These are phyloP conservation scores for Beauveria sp. DNA, from an alignment of 2,329 filamentous ascomycete species.

Conservation along the genomic window DNA sequence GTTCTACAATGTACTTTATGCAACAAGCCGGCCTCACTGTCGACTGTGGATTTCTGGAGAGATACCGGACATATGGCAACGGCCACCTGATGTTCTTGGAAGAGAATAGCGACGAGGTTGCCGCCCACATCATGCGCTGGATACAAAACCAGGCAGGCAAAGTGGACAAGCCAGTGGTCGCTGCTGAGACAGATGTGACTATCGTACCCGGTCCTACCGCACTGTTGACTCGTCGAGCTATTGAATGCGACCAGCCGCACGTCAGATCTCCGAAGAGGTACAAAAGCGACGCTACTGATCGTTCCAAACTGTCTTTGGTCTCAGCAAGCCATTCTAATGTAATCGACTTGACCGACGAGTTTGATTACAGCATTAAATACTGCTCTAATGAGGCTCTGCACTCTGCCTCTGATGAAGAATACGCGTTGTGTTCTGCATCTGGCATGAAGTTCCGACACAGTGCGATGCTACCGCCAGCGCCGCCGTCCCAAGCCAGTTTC, in stretches of 20 bases:
- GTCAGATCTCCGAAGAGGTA: background rate
- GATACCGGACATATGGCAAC: constrained; percentile 41
- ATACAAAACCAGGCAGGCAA: constrained; percentile 16
- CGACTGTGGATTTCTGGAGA: constrained; percentile 35
- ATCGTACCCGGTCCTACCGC: background rate
- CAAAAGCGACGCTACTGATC: background rate
- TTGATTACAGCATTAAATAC: background rate
- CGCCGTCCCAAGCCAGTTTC: background rate
- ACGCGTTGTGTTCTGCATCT: background rate
- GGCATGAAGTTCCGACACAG: background rate
- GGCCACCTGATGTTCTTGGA: constrained; percentile 49
- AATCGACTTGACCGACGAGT: background rate
- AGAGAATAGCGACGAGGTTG: constrained; percentile 40
- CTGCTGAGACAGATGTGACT: background rate
- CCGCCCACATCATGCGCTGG: constrained; percentile 30
- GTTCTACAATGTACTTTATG: constrained; percentile 45
- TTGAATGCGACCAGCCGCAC: background rate
- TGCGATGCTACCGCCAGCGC: background rate
- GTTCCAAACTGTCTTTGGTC: background rate
- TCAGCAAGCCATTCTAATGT: background rate
- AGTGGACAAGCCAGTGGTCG: background rate
- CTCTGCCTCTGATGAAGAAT: background rate
- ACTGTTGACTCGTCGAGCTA: background rate
- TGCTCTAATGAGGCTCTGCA: background rate
- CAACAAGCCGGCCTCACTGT: constrained; percentile 40